A percentile compares a stretch with the other conserved stretches of the same genome.
Evolutionary conservation across 176 grass and related monocot genomes (phyloP).

Genomic region (Aegilops sharonensis): DNA sequence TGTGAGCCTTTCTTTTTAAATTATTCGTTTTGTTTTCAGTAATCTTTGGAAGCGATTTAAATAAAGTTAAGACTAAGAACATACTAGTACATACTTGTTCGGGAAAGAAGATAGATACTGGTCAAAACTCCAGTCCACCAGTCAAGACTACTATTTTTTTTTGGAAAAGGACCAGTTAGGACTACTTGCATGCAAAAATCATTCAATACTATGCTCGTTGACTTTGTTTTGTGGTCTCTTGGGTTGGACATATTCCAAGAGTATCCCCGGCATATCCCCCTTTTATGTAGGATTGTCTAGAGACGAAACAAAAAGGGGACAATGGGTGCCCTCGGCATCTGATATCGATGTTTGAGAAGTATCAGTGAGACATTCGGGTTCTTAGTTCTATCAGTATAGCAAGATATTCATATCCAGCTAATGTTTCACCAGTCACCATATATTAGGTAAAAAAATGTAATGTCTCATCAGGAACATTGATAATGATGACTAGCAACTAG

Average conservation of each 20-base stretch:
- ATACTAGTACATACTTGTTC: not conserved
- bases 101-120: not conserved
- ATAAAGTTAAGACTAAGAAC: not conserved
- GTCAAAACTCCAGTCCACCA: not conserved
- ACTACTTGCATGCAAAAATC: not conserved
- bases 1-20: conserved; percentile 44
- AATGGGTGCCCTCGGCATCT: not conserved
- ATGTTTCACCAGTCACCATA: not conserved
- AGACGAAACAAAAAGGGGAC: not conserved
- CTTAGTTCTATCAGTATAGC: not conserved
- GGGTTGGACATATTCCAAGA: not conserved
- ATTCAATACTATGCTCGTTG: not conserved
- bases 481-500: not conserved
- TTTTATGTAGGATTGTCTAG: not conserved
- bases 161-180: not conserved
- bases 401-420: not conserved
- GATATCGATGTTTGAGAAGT: not conserved
- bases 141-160: not conserved
- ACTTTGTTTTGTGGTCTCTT: not conserved
- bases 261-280: not conserved
- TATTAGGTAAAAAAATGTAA: not conserved
- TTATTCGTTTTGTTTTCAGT: not conserved
- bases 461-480: not conserved
- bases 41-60: not conserved
- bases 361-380: not conserved